These are phyloP conservation scores for Solanum virginianum DNA, from an alignment of 257 asterid species.

Conservation along the genomic window DNA sequence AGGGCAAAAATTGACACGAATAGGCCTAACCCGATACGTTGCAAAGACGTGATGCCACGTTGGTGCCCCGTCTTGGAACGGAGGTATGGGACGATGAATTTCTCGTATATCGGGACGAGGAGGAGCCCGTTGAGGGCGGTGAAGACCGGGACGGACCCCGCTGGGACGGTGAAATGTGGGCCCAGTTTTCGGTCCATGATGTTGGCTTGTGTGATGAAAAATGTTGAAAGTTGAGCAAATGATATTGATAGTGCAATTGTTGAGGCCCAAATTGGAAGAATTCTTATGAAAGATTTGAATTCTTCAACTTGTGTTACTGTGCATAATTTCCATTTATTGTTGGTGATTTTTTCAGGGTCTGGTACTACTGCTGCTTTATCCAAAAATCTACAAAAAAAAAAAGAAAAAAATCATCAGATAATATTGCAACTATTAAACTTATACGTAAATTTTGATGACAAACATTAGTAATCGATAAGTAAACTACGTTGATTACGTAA, in stretches of 20 bases:
- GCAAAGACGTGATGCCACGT: conserved; percentile 55
- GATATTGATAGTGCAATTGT: conserved; percentile 67
- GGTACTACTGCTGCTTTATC: conserved; percentile 55
- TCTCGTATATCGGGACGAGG: conserved; percentile 59
- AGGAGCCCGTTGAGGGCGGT: conserved; percentile 49
- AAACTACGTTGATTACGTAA: not conserved
- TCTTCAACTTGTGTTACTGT: conserved; percentile 70
- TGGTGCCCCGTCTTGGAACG: conserved; percentile 48
- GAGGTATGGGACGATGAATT: conserved; percentile 34
- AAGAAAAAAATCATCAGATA: not conserved
- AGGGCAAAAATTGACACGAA: conserved; percentile 58
- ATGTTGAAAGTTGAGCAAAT: conserved; percentile 63
- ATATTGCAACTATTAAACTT: not conserved
- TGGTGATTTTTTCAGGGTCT: conserved; percentile 12
- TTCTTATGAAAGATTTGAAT: conserved; percentile 46
- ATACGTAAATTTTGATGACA: rapidly evolving
- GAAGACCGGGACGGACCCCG: conserved; percentile 57
- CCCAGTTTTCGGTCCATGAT: conserved; percentile 37
- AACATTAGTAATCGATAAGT: not conserved
- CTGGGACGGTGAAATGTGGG: conserved; percentile 28
- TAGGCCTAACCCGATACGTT: conserved; percentile 62
- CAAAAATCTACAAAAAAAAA: conserved; percentile 25
- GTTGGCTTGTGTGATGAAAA: conserved; percentile 54
- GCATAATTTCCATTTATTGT: conserved; percentile 48
- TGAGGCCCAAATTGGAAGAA: conserved; percentile 60